These are phyloP conservation scores for Fusarium verrucosum DNA, from an alignment of 2,329 filamentous ascomycete genomes.

Conservation along the genomic window DNA sequence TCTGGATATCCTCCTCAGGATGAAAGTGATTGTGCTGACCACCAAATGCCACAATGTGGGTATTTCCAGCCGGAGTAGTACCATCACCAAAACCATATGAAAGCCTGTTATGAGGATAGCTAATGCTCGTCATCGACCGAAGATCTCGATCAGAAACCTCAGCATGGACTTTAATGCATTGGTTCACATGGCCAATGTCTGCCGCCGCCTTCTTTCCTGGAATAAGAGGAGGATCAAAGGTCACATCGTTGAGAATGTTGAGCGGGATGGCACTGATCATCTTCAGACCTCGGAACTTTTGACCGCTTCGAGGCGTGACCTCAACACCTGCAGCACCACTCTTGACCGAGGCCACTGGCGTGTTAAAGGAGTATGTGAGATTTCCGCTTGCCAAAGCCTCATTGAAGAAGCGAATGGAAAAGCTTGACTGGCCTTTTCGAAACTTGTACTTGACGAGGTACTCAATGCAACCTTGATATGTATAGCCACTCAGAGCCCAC, in stretches of 20 bases:
- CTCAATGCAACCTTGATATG: constrained; percentile 52
- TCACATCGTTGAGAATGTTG: constrained; percentile 54
- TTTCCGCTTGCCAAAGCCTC: constrained; percentile 53
- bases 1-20: constrained; percentile 53
- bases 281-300: constrained; percentile 43
- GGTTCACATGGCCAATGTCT: constrained; percentile 55
- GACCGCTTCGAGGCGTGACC: constrained; percentile 48
- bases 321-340: constrained; percentile 45
- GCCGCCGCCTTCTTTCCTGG: constrained; percentile 51
- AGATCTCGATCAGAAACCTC: constrained; percentile 54
- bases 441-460: constrained; percentile 55
- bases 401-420: constrained; percentile 56
- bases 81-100: constrained; percentile 58
- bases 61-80: constrained; percentile 55
- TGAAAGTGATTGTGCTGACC: constrained; percentile 54
- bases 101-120: constrained; percentile 55
- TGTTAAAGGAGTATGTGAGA: constrained; percentile 54
- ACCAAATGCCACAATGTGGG: constrained; percentile 59
- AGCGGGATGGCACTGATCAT: constrained; percentile 56
- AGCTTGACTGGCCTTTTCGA: constrained; percentile 55
- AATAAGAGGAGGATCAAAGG: constrained; percentile 53
- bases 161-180: constrained; percentile 57
- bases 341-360: constrained; percentile 48
- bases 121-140: constrained; percentile 55
- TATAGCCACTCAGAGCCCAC: constrained; percentile 57